These are phyloP conservation scores for Inga oerstediana DNA, from an alignment of 306 rosid genomes.

Conservation along the genomic window DNA sequence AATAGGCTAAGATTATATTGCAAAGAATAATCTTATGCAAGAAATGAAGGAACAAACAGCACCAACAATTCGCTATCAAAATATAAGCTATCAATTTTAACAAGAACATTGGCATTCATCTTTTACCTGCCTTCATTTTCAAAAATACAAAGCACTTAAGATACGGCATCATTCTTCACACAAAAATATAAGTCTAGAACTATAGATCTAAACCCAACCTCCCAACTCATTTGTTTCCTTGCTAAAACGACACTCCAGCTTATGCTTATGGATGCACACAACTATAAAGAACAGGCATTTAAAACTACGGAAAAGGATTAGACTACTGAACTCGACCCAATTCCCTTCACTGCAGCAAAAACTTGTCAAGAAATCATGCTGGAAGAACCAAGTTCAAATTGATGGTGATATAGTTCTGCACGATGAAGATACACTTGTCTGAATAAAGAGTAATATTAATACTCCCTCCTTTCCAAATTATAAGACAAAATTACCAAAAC, in stretches of 20 bases:
- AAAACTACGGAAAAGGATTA: neutral
- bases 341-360: neutral
- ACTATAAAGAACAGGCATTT: too few species aligned
- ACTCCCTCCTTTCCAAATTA: too few species aligned
- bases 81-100: too few species aligned
- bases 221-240: too few species aligned
- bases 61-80: too few species aligned
- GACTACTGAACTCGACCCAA: conserved; percentile 7
- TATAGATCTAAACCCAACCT: conserved; percentile 7
- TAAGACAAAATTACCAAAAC: too few species aligned
- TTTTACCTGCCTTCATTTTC: conserved; percentile 13
- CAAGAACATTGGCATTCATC: neutral
- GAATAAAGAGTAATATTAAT: too few species aligned
- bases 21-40: neutral
- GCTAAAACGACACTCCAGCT: too few species aligned
- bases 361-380: conserved; percentile 21
- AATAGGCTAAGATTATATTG: neutral
- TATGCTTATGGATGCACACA: too few species aligned
- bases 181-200: conserved; percentile 8
- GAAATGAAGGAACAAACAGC: neutral
- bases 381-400: neutral
- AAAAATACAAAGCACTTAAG: conserved; percentile 9
- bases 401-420: conserved; percentile 8
- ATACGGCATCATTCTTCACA: neutral
- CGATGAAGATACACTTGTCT: conserved; percentile 23